Conservation (phyloP, 306 rosid genomes). For the Oxytropis ochrocephala region DNA sequence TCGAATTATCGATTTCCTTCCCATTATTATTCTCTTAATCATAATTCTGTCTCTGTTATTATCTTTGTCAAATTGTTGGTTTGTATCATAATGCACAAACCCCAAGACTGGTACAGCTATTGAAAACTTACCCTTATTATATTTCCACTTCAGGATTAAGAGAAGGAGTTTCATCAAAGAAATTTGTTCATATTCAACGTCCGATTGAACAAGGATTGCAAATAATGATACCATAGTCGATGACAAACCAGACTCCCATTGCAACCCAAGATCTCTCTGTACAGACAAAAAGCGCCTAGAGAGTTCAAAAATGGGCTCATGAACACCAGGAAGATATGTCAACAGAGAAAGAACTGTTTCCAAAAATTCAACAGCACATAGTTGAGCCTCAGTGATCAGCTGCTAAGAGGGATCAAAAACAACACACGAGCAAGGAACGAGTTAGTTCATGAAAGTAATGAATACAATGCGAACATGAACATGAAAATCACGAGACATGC, state of each 20-base stretch:
- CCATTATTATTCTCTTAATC: too few species aligned
- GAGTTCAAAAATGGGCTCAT: slow-evolving; percentile 59
- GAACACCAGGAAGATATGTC: slow-evolving; percentile 44
- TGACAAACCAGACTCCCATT: slow-evolving; percentile 50
- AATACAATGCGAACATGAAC: slow-evolving; percentile 4
- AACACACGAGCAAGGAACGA: background rate
- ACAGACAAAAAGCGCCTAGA: slow-evolving; percentile 53
- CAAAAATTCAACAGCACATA: slow-evolving; percentile 52
- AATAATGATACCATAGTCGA: slow-evolving; percentile 49
- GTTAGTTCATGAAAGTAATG: background rate
- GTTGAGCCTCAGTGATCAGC: slow-evolving; percentile 68
- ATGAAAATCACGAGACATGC: slow-evolving; percentile 34
- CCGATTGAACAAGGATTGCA: slow-evolving; percentile 56
- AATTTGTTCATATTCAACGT: slow-evolving; percentile 84
- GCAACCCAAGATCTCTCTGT: slow-evolving; percentile 74
- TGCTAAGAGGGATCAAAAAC: slow-evolving; percentile 27
- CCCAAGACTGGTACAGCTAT: background rate
- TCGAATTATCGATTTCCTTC: too few species aligned
- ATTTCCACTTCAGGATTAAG: slow-evolving; percentile 69
- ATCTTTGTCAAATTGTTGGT: too few species aligned
- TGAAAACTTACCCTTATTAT: slow-evolving; percentile 49
- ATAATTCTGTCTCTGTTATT: too few species aligned
- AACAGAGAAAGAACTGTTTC: slow-evolving; percentile 53
- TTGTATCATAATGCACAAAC: too few species aligned
- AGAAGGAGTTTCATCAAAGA: slow-evolving; percentile 55